phyloP scores from a whole-genome alignment of 306 rosid genomes.

The Pyrus pyrifolia region DNA sequence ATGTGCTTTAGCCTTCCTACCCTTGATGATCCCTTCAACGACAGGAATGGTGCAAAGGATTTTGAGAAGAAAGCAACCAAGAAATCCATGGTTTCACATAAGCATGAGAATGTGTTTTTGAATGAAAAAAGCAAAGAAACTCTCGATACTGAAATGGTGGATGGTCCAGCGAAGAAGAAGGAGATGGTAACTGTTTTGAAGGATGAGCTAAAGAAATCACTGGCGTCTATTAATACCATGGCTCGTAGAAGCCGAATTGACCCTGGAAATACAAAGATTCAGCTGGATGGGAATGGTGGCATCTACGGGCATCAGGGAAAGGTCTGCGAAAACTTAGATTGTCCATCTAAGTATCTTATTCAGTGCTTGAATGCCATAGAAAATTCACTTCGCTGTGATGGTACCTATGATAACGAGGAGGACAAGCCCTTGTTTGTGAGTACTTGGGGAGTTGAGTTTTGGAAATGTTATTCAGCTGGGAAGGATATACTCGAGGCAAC shows the following conservation, averaged over 20 bases:
- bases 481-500: constrained; percentile 69
- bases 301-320: constrained; percentile 5
- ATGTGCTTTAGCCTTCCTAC: constrained; percentile 94
- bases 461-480: constrained; percentile 60
- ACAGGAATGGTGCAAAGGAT: constrained; percentile 47
- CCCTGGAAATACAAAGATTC: constrained; percentile 16
- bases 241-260: constrained; percentile 15
- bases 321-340: constrained; percentile 31
- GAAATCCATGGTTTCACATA: constrained; percentile 15
- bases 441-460: constrained; percentile 86
- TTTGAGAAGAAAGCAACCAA: constrained; percentile 18
- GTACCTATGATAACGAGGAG: constrained; percentile 43
- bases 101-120: constrained; percentile 21
- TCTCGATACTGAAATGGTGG: constrained; percentile 11
- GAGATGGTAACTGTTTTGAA: constrained; percentile 14
- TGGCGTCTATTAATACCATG: constrained; percentile 3
- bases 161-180: constrained; percentile 4
- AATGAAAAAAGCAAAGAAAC: constrained; percentile 31
- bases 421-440: constrained; percentile 49
- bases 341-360: constrained; percentile 72
- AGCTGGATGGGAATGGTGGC: constrained; percentile 19
- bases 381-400: constrained; percentile 47
- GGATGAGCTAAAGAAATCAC: constrained; percentile 10
- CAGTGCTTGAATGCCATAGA: constrained; percentile 78
- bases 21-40: constrained; percentile 83